Base-by-base conservation (phyloP, 139 green algal species). In the Deuterostichococcus epilithicus region DNA sequence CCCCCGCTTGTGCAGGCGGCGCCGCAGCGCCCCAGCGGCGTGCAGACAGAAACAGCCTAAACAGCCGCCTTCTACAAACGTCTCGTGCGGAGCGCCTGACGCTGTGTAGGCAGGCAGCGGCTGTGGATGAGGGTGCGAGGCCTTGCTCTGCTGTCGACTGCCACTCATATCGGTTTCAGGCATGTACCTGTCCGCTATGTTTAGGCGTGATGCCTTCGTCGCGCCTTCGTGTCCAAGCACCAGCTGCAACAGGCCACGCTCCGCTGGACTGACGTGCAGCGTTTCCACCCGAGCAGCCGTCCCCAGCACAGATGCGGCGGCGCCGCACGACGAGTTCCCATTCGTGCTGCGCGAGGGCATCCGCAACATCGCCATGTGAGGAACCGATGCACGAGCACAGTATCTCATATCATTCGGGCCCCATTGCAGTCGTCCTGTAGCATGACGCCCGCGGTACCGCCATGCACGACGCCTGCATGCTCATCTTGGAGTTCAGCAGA, bases 311-410 rank as follows among this genome's bases (percentile, higher is more conserved):
- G 52, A 63, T 63, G 52, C 52, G 10, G 52, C 52, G 10, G 28
- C 28, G 52, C 52, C 52, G 18, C 52, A 63, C 20, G 52, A 63
- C 18, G 52, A 28, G 13, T 13, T 63, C 18, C 52, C 52, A n/a
- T 63, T 63, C 28, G 52, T 63, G 23, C 8, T 22, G 22, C 34
- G 70, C 38, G 47, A 71, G 45, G 76, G 83, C 83, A 80, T 90
- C 58, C 39, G 84, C 33, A 89, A 91, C 68, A 86, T 90, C 44
- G 87, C 85, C 71, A 92, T 92, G 52, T 63, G 52, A 25, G 52
- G 26, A n/a, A n/a, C n/a, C n/a, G n/a, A n/a, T n/a, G n/a, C n/a
- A n/a, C n/a, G n/a, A n/a, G n/a, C n/a, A n/a, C n/a, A n/a, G n/a
- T n/a, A n/a, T n/a, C n/a, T n/a, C n/a, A n/a, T n/a, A n/a, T n/a